Evolutionary conservation across 73 alveolate species (phyloP), one percentile per base, ranked within the genome.

Genomic region (Paraurostyla sp.): DNA sequence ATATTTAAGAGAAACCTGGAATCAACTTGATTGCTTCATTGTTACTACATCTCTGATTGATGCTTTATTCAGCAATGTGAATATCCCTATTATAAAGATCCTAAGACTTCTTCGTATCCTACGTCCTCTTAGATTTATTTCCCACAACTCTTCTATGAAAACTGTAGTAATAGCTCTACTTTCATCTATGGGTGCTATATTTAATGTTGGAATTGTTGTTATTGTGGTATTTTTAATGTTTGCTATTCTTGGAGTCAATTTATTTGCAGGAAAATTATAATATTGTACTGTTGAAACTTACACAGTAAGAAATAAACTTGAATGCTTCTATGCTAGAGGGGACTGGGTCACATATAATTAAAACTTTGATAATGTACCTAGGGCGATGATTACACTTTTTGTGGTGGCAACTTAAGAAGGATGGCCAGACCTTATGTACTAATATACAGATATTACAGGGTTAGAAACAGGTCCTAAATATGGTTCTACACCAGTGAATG

Each of bases 1-100:
- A 27, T 98, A 98, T 89, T 85, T 98, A 23, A 80, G 97, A 83
- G 99, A 98, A 90, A 92, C 93, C 71, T 98, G 99, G 99, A 96
- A 94, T 90, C 56, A 84, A 75, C 85, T 98, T 9, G 99, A 98
- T 91, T 97, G 97, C 94, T 92, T 97, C 57, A 95, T 98, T 76
- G 99, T 97, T 18, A 46, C 92, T 30, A 86, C 97, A 40, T 93
- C 98, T 23, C 54, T 98, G 20, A 86, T 98, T 23, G 99, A 98
- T 91, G 57, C 95, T 6, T 52, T 80, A n/a, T 73, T 96, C 23
- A 63, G 92, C 23, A 71, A 71, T 29, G 92, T 93, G 16, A 94
- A 97, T 82, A 57, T 92, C 29, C 94, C 94, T 71, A 94, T 93
- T 22, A 85, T 91, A 68, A 97, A 60, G 90, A 95, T 97, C 18